Base-by-base conservation (phyloP, 192 early-diverging fungal species). In the Coemansia sp. region DNA sequence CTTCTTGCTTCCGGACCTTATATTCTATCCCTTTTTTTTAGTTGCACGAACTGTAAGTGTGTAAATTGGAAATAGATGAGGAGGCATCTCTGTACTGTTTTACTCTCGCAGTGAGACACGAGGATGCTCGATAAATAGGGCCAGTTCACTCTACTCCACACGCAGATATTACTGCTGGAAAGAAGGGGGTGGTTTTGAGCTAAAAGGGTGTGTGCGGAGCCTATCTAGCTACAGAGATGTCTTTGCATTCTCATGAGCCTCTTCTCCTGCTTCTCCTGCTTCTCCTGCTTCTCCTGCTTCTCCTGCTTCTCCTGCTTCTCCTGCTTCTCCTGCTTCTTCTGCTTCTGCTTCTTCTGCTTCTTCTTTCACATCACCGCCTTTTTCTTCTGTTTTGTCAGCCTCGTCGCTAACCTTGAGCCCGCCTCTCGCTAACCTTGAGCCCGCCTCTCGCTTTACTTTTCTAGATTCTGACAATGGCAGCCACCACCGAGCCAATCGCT, bases 401-500 rank as follows among this genome's bases (percentile, higher is more conserved):
- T 3, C 43, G 66, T 31, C 31, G 31, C 31, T 31, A 31, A 31
- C 31, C 31, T 4, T 31, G n/a, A n/a, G n/a, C n/a, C n/a, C n/a
- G n/a, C n/a, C n/a, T n/a, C n/a, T n/a, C n/a, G n/a, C n/a, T n/a
- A n/a, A n/a, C n/a, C n/a, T n/a, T n/a, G n/a, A n/a, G n/a, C n/a
- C n/a, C n/a, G n/a, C n/a, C n/a, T n/a, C n/a, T n/a, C n/a, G n/a
- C n/a, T n/a, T n/a, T n/a, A 18, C 23, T 13, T 13, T 50, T 50
- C 13, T 9, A 31, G 28, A 11, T 36, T 14, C 35, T 11, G 48
- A 37, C 24, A 45, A 83, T 83, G 80, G 75, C 75, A 7, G 71
- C 80, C 20, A 74, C 75, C 34, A 77, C 80, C 40, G 75, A 77
- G 62, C 80, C 80, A 57, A 71, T 62, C 48, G 71, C 77, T 59